Base-by-base conservation (phyloP, 345 rosid species). In the Hypericum perforatum region DNA sequence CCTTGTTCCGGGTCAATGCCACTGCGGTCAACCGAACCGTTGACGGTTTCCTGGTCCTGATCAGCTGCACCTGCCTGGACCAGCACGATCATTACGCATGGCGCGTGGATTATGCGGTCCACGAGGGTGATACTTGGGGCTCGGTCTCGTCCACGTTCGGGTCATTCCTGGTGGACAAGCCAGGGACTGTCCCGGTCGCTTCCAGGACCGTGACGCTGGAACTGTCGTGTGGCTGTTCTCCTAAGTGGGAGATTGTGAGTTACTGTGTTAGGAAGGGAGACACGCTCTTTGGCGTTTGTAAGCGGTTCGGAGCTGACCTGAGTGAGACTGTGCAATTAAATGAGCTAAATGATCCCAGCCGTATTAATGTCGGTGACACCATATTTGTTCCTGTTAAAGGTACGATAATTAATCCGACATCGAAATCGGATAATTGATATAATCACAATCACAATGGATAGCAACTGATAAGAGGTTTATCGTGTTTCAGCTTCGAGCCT, bases 151-250 rank as follows among this genome's bases (percentile, higher is more conserved):
- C 39, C 29, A 50, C 44, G 45, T 60, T 68, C 16, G 65, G 68
- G 10, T 61, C 58, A 9, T 57, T 64, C 46, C 50, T 64, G 16
- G 50, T 44, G 37, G 63, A 40, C 44, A 56, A 51, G 7, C 57
- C 36, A 5, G 45, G 14, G 7, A 53, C 29, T 41, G 37, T 45
- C 7, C 13, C 64, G 48, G 13, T 58, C 48, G 45, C 65, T 37
- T 50, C 50, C 7, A 49, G 15, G 14, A 55, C 12, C 43, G 63
- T 54, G 10, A 49, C 63, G 41, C 59, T 64, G 6, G 70, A 73
- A 32, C 36, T 68, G 50, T 15, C 61, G 7, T 64, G 73, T 50
- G 57, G 65, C 43, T 73, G 70, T 61, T 68, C 62, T 42, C 14
- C 46, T 45, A 53, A 48, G 41, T 32, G 29, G 38, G 11, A 32